phyloP scores from a whole-genome alignment of 78 protist genomes.

The Dictyostelium capitatum region DNA sequence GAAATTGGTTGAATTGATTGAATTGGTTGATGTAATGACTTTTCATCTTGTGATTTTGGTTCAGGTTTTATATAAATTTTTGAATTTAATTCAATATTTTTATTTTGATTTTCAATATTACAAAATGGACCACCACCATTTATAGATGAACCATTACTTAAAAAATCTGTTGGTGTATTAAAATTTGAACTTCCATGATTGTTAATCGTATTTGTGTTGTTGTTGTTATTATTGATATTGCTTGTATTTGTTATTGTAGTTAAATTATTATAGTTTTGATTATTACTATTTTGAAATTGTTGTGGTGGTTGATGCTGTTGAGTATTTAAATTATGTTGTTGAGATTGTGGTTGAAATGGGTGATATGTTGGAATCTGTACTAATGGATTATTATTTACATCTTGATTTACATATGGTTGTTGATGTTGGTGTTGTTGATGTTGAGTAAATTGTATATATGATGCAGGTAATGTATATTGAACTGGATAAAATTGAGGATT shows the following conservation, averaged over 20 bases:
- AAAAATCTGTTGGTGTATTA: conserved; percentile 5
- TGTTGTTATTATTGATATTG: not conserved
- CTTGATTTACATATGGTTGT: not conserved
- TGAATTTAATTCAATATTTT: too few relatives aligned
- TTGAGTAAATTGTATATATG: not conserved
- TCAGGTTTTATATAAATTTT: too few relatives aligned
- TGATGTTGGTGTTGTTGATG: conserved; percentile 13
- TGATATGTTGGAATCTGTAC: not conserved
- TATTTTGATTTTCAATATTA: too few relatives aligned
- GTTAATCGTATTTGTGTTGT: not conserved
- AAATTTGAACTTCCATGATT: not conserved
- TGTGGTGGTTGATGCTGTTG: not conserved
- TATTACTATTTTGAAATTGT: not conserved
- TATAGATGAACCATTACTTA: not conserved
- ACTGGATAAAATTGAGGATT: too few relatives aligned
- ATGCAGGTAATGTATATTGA: not conserved
- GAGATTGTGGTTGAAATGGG: not conserved
- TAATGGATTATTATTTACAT: not conserved
- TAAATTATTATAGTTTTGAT: not conserved
- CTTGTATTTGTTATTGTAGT: not conserved
- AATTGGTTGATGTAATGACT: too few relatives aligned
- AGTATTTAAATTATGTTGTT: not conserved
- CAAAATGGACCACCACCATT: too few relatives aligned
- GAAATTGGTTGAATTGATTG: too few relatives aligned
- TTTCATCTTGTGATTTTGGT: too few relatives aligned